These are phyloP conservation scores for Pterula multifida DNA, from an alignment of 1,284 basidiomycete species.

Conservation along the genomic window DNA sequence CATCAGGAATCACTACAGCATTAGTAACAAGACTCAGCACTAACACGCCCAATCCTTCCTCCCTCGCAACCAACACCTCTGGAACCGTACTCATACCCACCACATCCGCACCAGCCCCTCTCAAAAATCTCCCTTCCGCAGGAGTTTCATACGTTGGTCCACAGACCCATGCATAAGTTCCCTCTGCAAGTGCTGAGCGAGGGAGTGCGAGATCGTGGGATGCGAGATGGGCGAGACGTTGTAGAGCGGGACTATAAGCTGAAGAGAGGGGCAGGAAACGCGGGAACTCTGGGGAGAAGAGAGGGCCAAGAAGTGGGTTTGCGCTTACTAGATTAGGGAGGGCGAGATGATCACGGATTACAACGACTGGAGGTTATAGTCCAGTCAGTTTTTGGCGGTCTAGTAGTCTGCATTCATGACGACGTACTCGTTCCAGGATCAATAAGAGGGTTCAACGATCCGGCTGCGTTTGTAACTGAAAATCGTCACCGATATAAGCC, in stretches of 20 bases:
- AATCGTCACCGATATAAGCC: too few species aligned
- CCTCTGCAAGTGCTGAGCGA: conserved; percentile 39
- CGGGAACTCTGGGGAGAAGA: conserved; percentile 36
- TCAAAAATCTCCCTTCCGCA: conserved; percentile 66
- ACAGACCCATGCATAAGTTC: conserved; percentile 77
- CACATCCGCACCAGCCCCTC: conserved; percentile 65
- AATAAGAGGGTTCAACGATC: conserved; percentile 59
- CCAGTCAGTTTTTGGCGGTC: background rate
- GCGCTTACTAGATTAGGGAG: conserved; percentile 68
- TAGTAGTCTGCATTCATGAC: background rate
- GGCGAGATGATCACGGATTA: conserved; percentile 73
- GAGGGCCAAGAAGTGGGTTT: conserved; percentile 69
- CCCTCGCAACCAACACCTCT: conserved; percentile 72
- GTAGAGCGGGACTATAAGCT: conserved; percentile 63
- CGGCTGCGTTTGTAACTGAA: conserved; percentile 77
- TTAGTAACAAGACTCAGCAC: conserved; percentile 78
- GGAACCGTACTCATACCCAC: conserved; percentile 89
- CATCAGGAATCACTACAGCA: conserved; percentile 64
- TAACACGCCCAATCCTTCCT: conserved; percentile 62
- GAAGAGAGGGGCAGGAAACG: conserved; percentile 74
- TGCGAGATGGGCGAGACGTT: conserved; percentile 57
- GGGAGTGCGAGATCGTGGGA: conserved; percentile 40
- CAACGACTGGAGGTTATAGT: conserved; percentile 42
- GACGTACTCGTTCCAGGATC: conserved; percentile 70
- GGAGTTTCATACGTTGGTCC: conserved; percentile 80